phyloP scores from a whole-genome alignment of 805 yeast species.

The Yarrowia yakushimensis region DNA sequence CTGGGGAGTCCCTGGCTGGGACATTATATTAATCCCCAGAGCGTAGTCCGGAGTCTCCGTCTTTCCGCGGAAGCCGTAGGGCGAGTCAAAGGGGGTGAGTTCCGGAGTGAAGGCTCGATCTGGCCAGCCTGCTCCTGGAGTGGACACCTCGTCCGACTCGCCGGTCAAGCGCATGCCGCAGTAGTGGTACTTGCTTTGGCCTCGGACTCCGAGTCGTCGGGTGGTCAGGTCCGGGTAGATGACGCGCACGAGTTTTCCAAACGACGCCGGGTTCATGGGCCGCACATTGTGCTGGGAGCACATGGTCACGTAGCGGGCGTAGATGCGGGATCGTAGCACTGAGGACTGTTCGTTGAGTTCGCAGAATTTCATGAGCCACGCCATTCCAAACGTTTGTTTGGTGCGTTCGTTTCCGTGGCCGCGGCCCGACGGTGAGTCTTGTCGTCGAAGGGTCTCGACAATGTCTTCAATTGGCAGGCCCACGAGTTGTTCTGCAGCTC shows the following conservation, averaged over 20 bases:
- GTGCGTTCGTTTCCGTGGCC: slow-evolving; percentile 34
- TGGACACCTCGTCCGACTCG: slow-evolving; percentile 30
- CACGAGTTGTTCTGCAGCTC: slow-evolving; percentile 26
- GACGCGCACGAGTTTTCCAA: slow-evolving; percentile 69
- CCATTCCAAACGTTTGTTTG: slow-evolving; percentile 72
- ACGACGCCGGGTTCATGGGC: slow-evolving; percentile 69
- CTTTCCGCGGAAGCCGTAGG: slow-evolving; percentile 14
- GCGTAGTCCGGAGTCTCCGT: slow-evolving; percentile 22
- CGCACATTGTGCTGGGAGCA: slow-evolving; percentile 54
- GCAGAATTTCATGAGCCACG: slow-evolving; percentile 71
- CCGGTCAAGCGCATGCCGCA: slow-evolving; percentile 61
- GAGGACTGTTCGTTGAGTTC: slow-evolving; percentile 48
- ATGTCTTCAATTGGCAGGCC: slow-evolving; percentile 28
- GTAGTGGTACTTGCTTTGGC: slow-evolving; percentile 80
- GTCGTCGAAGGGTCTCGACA: slow-evolving; percentile 28
- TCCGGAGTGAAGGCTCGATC: slow-evolving; percentile 21
- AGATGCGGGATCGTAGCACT: slow-evolving; percentile 64
- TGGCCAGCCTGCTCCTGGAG: slow-evolving; percentile 11
- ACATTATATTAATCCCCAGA: background rate
- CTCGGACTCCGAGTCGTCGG: slow-evolving; percentile 76
- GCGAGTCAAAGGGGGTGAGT: slow-evolving; percentile 25
- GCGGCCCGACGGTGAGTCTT: slow-evolving; percentile 24
- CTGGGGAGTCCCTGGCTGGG: slow-evolving; percentile 10
- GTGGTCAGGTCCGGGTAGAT: slow-evolving; percentile 66
- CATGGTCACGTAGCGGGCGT: slow-evolving; percentile 58